These are phyloP conservation scores for Asterionellopsis glacialis DNA, from an alignment of 108 stramenopile genomes.

Conservation along the genomic window DNA sequence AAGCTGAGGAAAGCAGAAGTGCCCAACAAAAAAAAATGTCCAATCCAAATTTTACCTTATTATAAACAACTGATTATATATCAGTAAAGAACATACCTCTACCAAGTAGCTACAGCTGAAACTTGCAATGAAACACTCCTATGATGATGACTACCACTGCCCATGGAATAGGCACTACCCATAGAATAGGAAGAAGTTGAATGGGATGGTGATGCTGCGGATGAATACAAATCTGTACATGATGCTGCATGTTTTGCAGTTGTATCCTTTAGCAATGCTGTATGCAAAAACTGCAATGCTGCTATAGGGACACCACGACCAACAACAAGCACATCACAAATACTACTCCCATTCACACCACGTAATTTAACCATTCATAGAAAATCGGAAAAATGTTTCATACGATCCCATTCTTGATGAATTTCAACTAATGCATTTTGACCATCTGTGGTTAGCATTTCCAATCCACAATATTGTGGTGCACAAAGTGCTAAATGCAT, in stretches of 20 bases:
- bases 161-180: no score
- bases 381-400: conserved; percentile 43
- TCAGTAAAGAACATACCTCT: no score
- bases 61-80: no score
- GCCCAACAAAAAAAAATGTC: no score
- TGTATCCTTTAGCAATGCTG: conserved; percentile 50
- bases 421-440: conserved; percentile 57
- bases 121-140: no score
- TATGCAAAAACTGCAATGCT: conserved; percentile 71
- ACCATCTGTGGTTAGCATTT: conserved; percentile 42
- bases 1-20: no score
- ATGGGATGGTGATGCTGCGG: conserved; percentile 2
- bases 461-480: conserved; percentile 41
- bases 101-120: no score
- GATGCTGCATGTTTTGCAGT: no score
- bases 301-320: conserved; percentile 45
- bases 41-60: no score
- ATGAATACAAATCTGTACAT: no score
- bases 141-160: no score
- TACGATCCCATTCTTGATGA: conserved; percentile 66
- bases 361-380: conserved; percentile 54
- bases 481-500: conserved; percentile 76
- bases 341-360: conserved; percentile 52
- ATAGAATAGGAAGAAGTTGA: not conserved
- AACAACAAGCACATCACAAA: conserved; percentile 70